Conservation (phyloP, 257 asterid genomes). For the Salvia splendens region DNA sequence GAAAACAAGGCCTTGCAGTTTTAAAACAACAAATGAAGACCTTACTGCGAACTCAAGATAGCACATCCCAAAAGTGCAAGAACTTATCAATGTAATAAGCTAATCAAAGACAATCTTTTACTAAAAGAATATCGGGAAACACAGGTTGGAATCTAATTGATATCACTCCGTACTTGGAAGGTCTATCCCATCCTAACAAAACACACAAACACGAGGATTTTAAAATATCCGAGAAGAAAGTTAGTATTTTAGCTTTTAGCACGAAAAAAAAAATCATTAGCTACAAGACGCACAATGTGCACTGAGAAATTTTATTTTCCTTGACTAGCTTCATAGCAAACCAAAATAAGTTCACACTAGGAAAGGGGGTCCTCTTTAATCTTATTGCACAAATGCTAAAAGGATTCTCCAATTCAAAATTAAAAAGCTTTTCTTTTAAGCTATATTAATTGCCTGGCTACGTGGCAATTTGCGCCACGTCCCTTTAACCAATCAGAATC, state of each 20-base stretch:
- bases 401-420: neutral
- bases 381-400: slow-evolving; percentile 1
- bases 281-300: slow-evolving; percentile 14
- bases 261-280: neutral
- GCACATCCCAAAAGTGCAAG: neutral
- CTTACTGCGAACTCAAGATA: neutral
- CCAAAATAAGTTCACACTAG: neutral
- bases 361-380: neutral
- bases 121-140: neutral
- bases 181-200: neutral
- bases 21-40: neutral
- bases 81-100: neutral
- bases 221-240: neutral
- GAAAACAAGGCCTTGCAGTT: neutral
- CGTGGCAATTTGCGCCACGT: slow-evolving; percentile 31
- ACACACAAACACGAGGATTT: neutral
- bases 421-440: neutral
- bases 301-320: neutral
- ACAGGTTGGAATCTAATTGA: neutral
- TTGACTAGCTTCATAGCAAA: neutral
- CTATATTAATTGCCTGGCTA: slow-evolving; percentile 14
- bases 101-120: neutral
- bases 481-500: slow-evolving; percentile 38
- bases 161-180: neutral
- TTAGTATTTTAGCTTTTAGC: neutral